Percentiles rank a stretch among this genome's conserved stretches.
phyloP scores from a whole-genome alignment of 2,329 filamentous ascomycete species.

The Teratosphaeria epicoccoides region DNA sequence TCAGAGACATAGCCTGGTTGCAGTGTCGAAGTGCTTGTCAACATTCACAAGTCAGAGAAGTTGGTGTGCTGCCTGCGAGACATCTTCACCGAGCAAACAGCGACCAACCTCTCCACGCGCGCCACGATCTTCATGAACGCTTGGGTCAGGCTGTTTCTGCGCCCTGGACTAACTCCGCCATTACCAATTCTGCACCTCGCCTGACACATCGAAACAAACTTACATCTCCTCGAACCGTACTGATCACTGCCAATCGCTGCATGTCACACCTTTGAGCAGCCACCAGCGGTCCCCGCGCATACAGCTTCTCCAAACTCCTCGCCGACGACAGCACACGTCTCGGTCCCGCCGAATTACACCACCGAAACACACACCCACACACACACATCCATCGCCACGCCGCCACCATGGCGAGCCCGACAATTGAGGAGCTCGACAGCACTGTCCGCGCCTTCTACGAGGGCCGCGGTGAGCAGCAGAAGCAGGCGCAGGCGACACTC shows the following conservation, averaged over 20 bases:
- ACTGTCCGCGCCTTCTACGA: conserved; percentile 97
- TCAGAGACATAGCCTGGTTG: too few relatives aligned
- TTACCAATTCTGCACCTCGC: conserved; percentile 2
- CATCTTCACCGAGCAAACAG: neutral
- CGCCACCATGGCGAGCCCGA: conserved; percentile 45
- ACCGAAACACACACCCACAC: conserved; percentile 2
- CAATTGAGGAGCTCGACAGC: conserved; percentile 90
- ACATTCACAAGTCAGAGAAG: neutral
- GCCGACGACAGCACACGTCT: conserved; percentile 16
- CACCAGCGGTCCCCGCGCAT: conserved; percentile 24
- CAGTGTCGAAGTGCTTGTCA: neutral
- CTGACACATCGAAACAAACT: neutral
- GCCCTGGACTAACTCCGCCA: neutral
- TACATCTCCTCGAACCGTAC: neutral
- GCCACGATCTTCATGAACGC: conserved; percentile 3
- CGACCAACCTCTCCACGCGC: conserved; percentile 1
- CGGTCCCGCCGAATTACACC: conserved; percentile 6
- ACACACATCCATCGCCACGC: neutral
- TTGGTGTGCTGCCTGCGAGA: neutral
- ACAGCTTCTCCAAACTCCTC: conserved; percentile 12
- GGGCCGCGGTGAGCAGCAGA: conserved; percentile 91
- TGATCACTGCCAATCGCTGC: conserved; percentile 8
- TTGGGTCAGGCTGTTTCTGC: neutral
- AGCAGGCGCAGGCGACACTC: conserved; percentile 81
- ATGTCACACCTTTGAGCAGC: conserved; percentile 17